Evolutionary conservation across 768 basidiomycete genomes (phyloP), one percentile per base, ranked within the genome.

Genomic region (Trametes cubensis): DNA sequence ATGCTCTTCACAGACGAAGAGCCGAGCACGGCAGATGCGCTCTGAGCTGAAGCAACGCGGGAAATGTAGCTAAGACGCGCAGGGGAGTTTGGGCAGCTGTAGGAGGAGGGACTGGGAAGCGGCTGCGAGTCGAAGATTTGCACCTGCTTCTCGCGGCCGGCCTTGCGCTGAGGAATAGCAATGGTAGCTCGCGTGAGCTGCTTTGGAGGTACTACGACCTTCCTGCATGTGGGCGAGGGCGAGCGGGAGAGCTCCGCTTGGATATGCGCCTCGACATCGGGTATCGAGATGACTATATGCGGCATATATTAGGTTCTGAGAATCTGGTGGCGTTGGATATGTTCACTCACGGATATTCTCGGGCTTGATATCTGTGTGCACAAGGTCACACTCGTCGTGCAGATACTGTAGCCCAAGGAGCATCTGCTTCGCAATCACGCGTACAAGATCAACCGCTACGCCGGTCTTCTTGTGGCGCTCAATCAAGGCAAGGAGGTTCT

Each of bases 331-430:
- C 47, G 53, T n/a, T 20, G 47, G 62, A 39, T 53, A 55, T 23
- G 67, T 67, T 14, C 62, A 80, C 93, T 80, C 71, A 95, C 94
- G 78, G 62, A 97, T 94, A 72, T 97, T 97, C 80, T 97, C 95
- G 58, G 94, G 95, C 75, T 97, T 95, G 61, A 95, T 89, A 67
- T 92, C 90, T 21, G 95, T 97, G 71, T 97, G 95, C 26, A 95
- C 92, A 42, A 96, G 83, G 70, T 92, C 86, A 74, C 94, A 95
- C 74, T 94, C 92, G 25, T 94, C 90, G 69, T 97, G 95, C 14
- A 97, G 84, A 73, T 95, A 97, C 72, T 95, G 87, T 60, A 96
- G 80, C 26, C 94, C 95, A 18, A 94, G 85, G 47, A 97, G 81
- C 49, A 96, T 80, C 73, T 97, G 95, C 75, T 83, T 91, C 17